Base-by-base conservation (phyloP, 164 flowering plant genomes). In the Aristolochia fimbriata region DNA sequence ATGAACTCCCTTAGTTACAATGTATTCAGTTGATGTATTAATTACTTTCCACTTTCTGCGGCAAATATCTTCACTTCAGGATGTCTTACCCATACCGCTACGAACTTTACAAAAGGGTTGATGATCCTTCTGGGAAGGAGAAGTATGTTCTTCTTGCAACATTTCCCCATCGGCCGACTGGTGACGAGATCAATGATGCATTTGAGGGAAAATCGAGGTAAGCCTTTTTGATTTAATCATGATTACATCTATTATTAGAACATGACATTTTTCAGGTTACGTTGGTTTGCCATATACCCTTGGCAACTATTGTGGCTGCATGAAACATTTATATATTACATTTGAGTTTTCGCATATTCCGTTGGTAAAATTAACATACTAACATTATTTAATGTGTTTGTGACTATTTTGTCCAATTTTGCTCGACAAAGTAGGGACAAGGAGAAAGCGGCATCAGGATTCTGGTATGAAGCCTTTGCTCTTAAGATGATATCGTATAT, bases 171-270 rank as follows among this genome's bases (percentile, higher is more conserved):
- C 81, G 67, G 68, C 96, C 98, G 24, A 74, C 16, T 31, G 71
- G 60, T 47, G 87, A 82, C 61, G 88, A 92, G 65, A 79, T 92
- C 12, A 92, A 92, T 59, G 78, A 85, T 61, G 84, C 95, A 17
- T 88, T 92, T 60, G 62, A 62, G 12, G 96, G 98, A 63, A 88
- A 82, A 69, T 71, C 83, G 41, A 82, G 95, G 98, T 88, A 80
- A 71, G 15, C 20, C 53, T 2, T 16, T 50, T n/a, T 33, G 8
- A n/a, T 19, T 27, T 21, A 25, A 24, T 16, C 51, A 14, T 3
- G 20, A 15, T 37, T 0, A 37, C 43, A 37, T 37, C 43, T 37
- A 37, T 3, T 37, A 37, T 3, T 37, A 37, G 10, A 7, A 37
- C 43, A 3, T 37, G 12, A 37, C 43, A 37, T 37, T 37, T 10